Conservation (phyloP, 176 grass and related monocot genomes). For the Oryza coarctata region DNA sequence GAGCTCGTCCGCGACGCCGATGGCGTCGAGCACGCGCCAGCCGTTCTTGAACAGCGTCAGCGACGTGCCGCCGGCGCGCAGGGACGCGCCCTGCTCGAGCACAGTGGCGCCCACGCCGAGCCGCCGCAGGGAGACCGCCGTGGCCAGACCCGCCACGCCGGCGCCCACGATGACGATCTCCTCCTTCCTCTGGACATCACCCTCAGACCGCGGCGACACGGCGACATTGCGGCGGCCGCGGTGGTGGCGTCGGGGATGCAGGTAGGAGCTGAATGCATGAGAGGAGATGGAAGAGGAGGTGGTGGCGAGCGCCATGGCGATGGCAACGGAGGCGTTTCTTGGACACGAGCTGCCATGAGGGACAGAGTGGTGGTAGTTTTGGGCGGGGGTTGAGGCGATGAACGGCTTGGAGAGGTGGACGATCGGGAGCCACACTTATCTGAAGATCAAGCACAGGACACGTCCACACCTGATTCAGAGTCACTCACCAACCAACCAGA, state of each 20-base stretch:
- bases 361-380: neutral
- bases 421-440: conserved; percentile 12
- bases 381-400: too few species aligned
- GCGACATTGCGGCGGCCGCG: neutral
- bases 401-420: neutral
- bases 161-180: conserved; percentile 74
- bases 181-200: conserved; percentile 31
- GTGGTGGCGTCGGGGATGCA: neutral
- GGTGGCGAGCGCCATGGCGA: conserved; percentile 35
- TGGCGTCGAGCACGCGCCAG: conserved; percentile 79
- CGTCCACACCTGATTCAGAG: conserved; percentile 22
- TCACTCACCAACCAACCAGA: neutral
- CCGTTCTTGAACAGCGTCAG: conserved; percentile 94
- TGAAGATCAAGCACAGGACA: conserved; percentile 17
- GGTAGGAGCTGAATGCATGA: neutral
- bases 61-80: conserved; percentile 82
- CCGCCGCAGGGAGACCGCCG: conserved; percentile 63
- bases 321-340: neutral
- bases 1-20: conserved; percentile 90
- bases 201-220: neutral
- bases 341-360: neutral
- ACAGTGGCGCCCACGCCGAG: conserved; percentile 66
- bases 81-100: conserved; percentile 71
- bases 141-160: conserved; percentile 81
- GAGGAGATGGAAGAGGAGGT: neutral